A percentile compares a stretch with the other conserved stretches of the same genome.
phyloP scores from a whole-genome alignment of 2,329 filamentous ascomycete genomes.

The Xylariaceae sp. region DNA sequence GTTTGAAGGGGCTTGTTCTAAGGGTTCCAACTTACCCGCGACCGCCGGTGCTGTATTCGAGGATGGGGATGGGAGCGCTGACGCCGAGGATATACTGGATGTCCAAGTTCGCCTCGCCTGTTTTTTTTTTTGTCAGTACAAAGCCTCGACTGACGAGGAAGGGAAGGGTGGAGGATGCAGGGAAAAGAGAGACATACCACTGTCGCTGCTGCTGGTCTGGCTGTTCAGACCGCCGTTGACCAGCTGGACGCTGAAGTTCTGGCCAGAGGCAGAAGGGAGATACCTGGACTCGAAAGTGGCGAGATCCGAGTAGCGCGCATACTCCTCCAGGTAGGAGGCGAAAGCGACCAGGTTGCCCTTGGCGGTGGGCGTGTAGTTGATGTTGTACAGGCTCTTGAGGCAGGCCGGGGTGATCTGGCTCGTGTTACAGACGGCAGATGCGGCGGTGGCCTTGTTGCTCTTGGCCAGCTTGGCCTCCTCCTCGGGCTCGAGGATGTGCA shows the following conservation, averaged over 20 bases:
- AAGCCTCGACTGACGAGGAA: background rate
- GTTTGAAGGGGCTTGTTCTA: too few relatives aligned
- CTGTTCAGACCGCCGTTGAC: slow-evolving; percentile 53
- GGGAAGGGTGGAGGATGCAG: too few relatives aligned
- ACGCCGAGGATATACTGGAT: slow-evolving; percentile 55
- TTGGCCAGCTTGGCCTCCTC: slow-evolving; percentile 16
- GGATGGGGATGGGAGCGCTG: slow-evolving; percentile 48
- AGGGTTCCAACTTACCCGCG: slow-evolving; percentile 30
- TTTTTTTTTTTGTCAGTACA: slow-evolving; percentile 8
- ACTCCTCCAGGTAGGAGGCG: slow-evolving; percentile 41
- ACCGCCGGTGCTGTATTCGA: slow-evolving; percentile 56
- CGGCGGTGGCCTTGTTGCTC: slow-evolving; percentile 8
- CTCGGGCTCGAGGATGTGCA: slow-evolving; percentile 21
- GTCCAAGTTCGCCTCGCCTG: slow-evolving; percentile 58
- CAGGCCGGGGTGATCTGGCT: slow-evolving; percentile 39
- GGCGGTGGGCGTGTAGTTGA: slow-evolving; percentile 47
- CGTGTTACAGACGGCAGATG: slow-evolving; percentile 32
- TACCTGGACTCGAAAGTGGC: slow-evolving; percentile 50
- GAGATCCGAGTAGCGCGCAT: slow-evolving; percentile 50
- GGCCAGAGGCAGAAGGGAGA: slow-evolving; percentile 44
- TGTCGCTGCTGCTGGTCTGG: slow-evolving; percentile 38
- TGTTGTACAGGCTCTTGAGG: slow-evolving; percentile 40
- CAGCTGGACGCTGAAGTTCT: slow-evolving; percentile 51
- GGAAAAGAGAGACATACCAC: slow-evolving; percentile 22
- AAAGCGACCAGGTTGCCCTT: slow-evolving; percentile 60